Percentiles rank a stretch among this genome's conserved stretches.
These are phyloP conservation scores for Neurospora sp. DNA, from an alignment of 495 filamentous ascomycete genomes.

Conservation along the genomic window DNA sequence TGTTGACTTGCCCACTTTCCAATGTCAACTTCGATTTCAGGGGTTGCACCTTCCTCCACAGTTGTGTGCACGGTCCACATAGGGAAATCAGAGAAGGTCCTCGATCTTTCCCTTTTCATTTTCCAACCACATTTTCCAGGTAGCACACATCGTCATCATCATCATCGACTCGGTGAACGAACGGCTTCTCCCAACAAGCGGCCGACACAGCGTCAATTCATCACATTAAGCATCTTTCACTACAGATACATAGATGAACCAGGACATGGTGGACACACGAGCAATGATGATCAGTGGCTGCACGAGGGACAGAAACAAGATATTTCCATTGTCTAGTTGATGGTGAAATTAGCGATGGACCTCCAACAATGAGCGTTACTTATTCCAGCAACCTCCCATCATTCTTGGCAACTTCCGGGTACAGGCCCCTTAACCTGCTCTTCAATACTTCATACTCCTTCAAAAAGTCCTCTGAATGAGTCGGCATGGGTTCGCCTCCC, in stretches of 20 bases:
- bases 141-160: background rate
- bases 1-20: background rate
- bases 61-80: background rate
- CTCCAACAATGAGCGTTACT: background rate
- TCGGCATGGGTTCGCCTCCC: conserved; percentile 28
- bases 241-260: background rate
- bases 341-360: background rate
- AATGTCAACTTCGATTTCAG: background rate
- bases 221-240: background rate
- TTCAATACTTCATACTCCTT: conserved; percentile 9
- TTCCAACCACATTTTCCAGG: background rate
- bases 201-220: background rate
- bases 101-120: background rate
- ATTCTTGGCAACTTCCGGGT: background rate
- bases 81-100: background rate
- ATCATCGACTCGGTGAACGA: background rate
- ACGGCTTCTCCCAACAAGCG: background rate
- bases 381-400: background rate
- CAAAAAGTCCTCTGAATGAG: conserved; percentile 37
- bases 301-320: background rate
- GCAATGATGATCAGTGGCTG: background rate
- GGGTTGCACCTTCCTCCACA: background rate
- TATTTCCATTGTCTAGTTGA: background rate
- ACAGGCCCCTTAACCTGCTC: conserved; percentile 5
- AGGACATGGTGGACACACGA: background rate